Percentiles rank a stretch among this genome's conserved stretches.
Evolutionary conservation across 768 basidiomycete species (phyloP).

Genomic region (Leccinum longicurvipes): DNA sequence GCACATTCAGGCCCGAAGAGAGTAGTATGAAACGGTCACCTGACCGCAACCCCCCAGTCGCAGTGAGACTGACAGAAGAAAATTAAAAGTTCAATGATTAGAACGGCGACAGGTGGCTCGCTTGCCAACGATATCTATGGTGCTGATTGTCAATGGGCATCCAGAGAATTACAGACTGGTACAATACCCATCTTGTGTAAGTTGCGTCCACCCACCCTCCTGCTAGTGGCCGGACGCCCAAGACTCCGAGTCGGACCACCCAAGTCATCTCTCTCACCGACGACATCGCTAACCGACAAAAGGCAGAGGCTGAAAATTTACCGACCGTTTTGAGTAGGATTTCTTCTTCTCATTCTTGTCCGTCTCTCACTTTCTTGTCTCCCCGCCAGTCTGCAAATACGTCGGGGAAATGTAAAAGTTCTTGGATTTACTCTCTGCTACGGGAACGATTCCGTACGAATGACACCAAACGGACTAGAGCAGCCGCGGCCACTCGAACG

Average conservation of each 20-base stretch:
- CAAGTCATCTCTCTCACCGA: conserved; percentile 83
- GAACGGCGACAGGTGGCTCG: conserved; percentile 81
- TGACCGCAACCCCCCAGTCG: no score
- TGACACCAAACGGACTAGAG: conserved; percentile 59
- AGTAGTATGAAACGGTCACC: no score
- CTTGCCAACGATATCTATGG: not conserved
- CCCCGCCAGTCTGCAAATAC: conserved; percentile 64
- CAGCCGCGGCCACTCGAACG: conserved; percentile 49
- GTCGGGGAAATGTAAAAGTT: conserved; percentile 73
- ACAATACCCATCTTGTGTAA: conserved; percentile 71
- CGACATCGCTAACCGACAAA: conserved; percentile 78
- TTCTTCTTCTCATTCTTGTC: not conserved
- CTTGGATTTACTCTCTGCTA: conserved; percentile 76
- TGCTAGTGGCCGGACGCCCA: conserved; percentile 48
- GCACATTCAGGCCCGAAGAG: no score
- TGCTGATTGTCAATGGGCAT: conserved; percentile 57
- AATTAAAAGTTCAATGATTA: conserved; percentile 88
- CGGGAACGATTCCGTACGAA: conserved; percentile 62
- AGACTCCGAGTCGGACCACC: conserved; percentile 49
- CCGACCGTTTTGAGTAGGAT: conserved; percentile 55
- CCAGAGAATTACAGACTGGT: conserved; percentile 84
- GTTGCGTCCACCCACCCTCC: conserved; percentile 47
- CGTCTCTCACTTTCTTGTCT: not conserved
- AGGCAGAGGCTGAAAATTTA: conserved; percentile 66
- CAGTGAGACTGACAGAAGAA: conserved; percentile 70